Base-by-base conservation (phyloP, 2,329 filamentous ascomycete species). In the Penicillium thymicola region DNA sequence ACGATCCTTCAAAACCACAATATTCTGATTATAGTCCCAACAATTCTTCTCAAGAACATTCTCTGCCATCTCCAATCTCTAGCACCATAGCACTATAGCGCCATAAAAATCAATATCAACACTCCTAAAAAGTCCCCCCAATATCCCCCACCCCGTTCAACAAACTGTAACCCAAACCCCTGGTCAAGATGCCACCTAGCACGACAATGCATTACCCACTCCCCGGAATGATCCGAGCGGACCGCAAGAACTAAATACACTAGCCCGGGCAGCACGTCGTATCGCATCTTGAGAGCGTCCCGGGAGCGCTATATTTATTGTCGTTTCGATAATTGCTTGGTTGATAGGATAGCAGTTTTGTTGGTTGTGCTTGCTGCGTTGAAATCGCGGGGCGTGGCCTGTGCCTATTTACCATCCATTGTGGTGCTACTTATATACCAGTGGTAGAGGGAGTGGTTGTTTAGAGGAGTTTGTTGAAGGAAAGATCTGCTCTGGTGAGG, bases 121-220 rank as follows among this genome's bases (percentile, higher is more conserved):
- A 32, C 28, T 3, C 28, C 3, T 10, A 10, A 30, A 30, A 30
- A 4, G 28, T 21, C 3, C 8, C 14, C 23, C 16, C 16, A 5
- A 40, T 18, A 23, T 45, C 21, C 21, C 21, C 21, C 21, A 21
- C 37, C 13, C 11, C n/a, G 23, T 57, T 57, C 51, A 23, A 59
- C 14, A 49, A 65, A 55, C 32, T 54, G 49, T 4, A 62, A 18
- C 16, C 41, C 56, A 55, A 56, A 56, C 9, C 54, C 57, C 37
- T 59, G 28, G 18, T 55, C 30, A 13, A 51, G 10, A 42, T 64
- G 59, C 58, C 59, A 60, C 21, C 55, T 50, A 32, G 59, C 58
- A 51, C 59, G 56, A 16, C 58, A 59, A 42, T 64, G 56, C 41
- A 59, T 28, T 8, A 62, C 18, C 58, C 58, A 64, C 7, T 36